Percentiles rank a stretch among this genome's conserved stretches.
Conservation (phyloP, 2,329 filamentous ascomycete genomes). For the Pezicula radicicola region DNA sequence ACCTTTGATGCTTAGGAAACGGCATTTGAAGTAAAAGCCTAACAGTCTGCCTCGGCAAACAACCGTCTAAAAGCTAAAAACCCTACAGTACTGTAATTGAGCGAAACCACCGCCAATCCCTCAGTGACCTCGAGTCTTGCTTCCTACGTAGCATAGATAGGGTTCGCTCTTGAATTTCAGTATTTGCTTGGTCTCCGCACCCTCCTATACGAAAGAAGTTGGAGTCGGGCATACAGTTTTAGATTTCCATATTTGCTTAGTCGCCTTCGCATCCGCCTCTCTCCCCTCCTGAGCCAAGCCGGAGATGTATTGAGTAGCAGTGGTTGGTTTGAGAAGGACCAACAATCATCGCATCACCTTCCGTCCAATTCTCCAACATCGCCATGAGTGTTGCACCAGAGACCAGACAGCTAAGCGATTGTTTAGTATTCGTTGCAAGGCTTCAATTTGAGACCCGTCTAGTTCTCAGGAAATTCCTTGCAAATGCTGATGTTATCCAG, state of each 20-base stretch:
- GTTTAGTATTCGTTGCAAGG: slow-evolving; percentile 67
- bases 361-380: slow-evolving; percentile 55
- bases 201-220: slow-evolving; percentile 57
- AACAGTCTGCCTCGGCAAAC: too few species aligned
- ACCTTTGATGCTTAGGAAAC: too few species aligned
- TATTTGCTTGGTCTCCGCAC: slow-evolving; percentile 38
- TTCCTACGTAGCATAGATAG: slow-evolving; percentile 57
- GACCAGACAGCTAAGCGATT: slow-evolving; percentile 70
- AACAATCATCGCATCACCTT: slow-evolving; percentile 65
- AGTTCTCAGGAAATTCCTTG: slow-evolving; percentile 53
- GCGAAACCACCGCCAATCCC: slow-evolving; percentile 4
- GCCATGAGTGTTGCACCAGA: slow-evolving; percentile 70
- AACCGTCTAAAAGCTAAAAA: too few species aligned
- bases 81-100: neutral
- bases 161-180: slow-evolving; percentile 61
- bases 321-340: slow-evolving; percentile 89
- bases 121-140: slow-evolving; percentile 22
- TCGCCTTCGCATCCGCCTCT: too few species aligned
- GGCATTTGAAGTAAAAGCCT: too few species aligned
- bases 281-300: too few species aligned
- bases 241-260: too few species aligned
- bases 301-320: slow-evolving; percentile 53
- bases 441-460: slow-evolving; percentile 68
- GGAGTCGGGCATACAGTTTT: slow-evolving; percentile 62
- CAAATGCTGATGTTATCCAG: slow-evolving; percentile 51